Percentiles rank a stretch among this genome's conserved stretches.
Evolutionary conservation across 176 grass and related monocot species (phyloP).

Genomic region (maize (Zea mays)): Zm-B73-REFERENCE-NAM-5.0 NC_050097.1:22856001-22856500

Average conservation of each 20-base stretch:
- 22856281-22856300: too few species aligned
- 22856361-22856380: constrained; percentile 34
- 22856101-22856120: constrained; percentile 21
- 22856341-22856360: constrained; percentile 11
- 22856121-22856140: constrained; percentile 36
- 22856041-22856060: constrained; percentile 43
- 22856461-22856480: constrained; percentile 25
- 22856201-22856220: too few species aligned
- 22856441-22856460: constrained; percentile 36
- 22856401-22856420: constrained; percentile 46
- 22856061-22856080: constrained; percentile 34
- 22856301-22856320: too few species aligned
- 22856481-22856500: constrained; percentile 40
- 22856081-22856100: constrained; percentile 44
- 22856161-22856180: constrained; percentile 18
- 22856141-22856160: constrained; percentile 36
- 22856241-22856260: too few species aligned
- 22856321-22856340: too few species aligned
- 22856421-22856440: constrained; percentile 47
- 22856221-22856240: too few species aligned
- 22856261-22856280: too few species aligned
- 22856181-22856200: not conserved
- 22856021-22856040: constrained; percentile 39
- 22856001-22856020: constrained; percentile 53
- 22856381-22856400: constrained; percentile 22